These are phyloP conservation scores for Prunus persica DNA, from an alignment of 306 rosid species.

Conservation along the genomic window DNA sequence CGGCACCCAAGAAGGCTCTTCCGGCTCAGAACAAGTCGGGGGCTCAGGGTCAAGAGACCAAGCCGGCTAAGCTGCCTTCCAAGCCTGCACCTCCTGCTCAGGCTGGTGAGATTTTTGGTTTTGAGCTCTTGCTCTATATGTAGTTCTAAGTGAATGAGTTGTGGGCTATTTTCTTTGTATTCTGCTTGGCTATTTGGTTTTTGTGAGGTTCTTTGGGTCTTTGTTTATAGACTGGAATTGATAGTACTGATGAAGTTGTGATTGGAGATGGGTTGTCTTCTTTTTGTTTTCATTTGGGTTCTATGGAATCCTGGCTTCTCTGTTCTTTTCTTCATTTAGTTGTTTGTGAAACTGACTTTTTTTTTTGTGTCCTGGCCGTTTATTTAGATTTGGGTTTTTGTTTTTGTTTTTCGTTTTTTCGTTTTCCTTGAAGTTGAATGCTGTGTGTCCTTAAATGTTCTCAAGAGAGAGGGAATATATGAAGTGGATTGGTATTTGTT, in stretches of 20 bases:
- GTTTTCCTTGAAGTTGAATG: background rate
- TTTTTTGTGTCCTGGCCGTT: too few species aligned
- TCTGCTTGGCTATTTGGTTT: background rate
- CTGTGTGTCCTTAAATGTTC: background rate
- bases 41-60: constrained; percentile 27
- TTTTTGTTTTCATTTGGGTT: background rate
- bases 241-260: background rate
- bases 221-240: background rate
- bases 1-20: constrained; percentile 31
- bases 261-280: background rate
- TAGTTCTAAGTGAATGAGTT: background rate
- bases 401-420: background rate
- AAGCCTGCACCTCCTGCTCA: constrained; percentile 82
- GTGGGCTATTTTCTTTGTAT: background rate
- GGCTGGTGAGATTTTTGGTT: constrained; percentile 55
- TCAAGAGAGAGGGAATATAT: background rate
- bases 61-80: constrained; percentile 69
- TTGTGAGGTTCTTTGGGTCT: background rate
- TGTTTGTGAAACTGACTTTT: background rate
- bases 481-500: background rate
- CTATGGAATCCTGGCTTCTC: background rate
- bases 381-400: background rate
- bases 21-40: constrained; percentile 44
- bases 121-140: background rate
- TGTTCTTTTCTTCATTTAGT: background rate